Evolutionary conservation across 805 yeast genomes (phyloP).

Genomic region (Kuraishia molischiana): DNA sequence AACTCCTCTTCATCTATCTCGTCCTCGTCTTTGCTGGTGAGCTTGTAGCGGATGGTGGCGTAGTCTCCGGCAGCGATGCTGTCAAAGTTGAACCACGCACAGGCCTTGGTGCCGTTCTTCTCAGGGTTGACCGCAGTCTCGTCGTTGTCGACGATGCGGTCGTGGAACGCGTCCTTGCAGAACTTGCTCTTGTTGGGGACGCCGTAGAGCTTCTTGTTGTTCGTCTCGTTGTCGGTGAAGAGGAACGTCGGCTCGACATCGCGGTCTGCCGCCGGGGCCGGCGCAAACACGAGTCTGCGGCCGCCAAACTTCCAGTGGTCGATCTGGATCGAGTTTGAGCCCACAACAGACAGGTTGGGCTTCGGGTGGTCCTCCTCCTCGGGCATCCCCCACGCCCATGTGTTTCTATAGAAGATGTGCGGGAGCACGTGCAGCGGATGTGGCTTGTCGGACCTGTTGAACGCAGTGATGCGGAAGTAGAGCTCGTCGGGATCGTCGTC

Average conservation of each 20-base stretch:
- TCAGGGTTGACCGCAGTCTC: constrained; percentile 62
- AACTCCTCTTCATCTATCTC: constrained; percentile 63
- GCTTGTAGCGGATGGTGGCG: constrained; percentile 74
- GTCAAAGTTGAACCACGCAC: constrained; percentile 77
- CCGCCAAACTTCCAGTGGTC: constrained; percentile 63
- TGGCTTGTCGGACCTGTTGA: constrained; percentile 69
- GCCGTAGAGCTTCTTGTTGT: constrained; percentile 54
- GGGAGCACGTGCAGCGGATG: constrained; percentile 89
- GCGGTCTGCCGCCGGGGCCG: constrained; percentile 65
- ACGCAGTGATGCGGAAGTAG: constrained; percentile 78
- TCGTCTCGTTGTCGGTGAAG: constrained; percentile 88
- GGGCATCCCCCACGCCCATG: constrained; percentile 85
- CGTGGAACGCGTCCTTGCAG: constrained; percentile 90
- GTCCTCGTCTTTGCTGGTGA: constrained; percentile 24
- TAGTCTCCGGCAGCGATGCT: constrained; percentile 83
- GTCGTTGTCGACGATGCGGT: constrained; percentile 54
- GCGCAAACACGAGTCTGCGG: constrained; percentile 61
- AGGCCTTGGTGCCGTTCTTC: constrained; percentile 67
- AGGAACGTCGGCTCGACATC: constrained; percentile 71
- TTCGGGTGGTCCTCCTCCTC: constrained; percentile 34
- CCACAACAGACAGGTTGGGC: constrained; percentile 35
- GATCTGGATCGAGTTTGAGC: constrained; percentile 40
- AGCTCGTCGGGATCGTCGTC: constrained; percentile 74
- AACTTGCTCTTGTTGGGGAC: constrained; percentile 49
- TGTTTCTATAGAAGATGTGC: constrained; percentile 75